Base-by-base conservation (phyloP, 2,329 filamentous ascomycete species). In the Fusarium sp. region DNA sequence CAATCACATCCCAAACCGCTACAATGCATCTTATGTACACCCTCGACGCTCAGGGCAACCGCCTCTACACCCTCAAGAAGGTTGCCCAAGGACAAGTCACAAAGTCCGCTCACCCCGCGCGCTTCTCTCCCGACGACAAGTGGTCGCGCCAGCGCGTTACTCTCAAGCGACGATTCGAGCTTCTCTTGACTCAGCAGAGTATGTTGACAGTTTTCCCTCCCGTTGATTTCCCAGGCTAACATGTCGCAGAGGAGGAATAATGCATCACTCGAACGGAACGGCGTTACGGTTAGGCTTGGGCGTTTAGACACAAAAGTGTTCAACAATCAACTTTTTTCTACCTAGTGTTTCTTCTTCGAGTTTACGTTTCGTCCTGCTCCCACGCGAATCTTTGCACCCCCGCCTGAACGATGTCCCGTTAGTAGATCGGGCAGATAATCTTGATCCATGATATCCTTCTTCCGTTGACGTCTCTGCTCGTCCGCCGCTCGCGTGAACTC, bases 61-160 rank as follows among this genome's bases (percentile, higher is more conserved):
- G 95, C 80, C 83, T 91, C 76, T 99, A 98, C 87, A 98, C 96
- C 46, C 89, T 98, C 71, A 95, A 97, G 84, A 97, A 98, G 85
- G 88, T 96, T 72, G 84, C 87, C 74, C 85, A 89, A 74, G 91
- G 91, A 77, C 88, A 94, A 78, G 93, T 97, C 76, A 97, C 95
- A 80, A 97, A 97, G 86, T 96, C 92, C 53, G 96, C 96, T 57
- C 95, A 98, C 83, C 95, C 96, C 45, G 96, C 96, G 41, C 88
- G 96, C 73, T 99, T 98, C 86, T 97, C 93, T 45, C 96, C 96
- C 68, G 96, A 99, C 82, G 96, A 99, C 86, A 97, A 97, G 86
- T 98, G 96, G 87, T 97, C 94, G 76, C 92, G 93, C 78, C 95
- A 98, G 83, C 90, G 96, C 74, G 94, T 98, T 48, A 96, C 94